Conservation (phyloP, 1,139 yeast species). For the Fermentozyma sake region DNA sequence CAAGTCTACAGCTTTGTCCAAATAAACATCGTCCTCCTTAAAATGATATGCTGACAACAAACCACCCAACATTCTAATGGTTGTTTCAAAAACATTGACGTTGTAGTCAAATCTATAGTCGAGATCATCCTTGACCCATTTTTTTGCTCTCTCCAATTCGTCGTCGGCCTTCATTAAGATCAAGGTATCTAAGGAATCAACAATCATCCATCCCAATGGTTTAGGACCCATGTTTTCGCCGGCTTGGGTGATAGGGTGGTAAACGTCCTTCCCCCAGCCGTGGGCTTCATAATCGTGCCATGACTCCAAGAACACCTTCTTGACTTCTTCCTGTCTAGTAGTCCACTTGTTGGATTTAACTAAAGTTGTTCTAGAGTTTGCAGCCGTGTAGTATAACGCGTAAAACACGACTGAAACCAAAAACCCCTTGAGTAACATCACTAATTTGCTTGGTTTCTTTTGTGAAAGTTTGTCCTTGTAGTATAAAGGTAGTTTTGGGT, state of each 20-base stretch:
- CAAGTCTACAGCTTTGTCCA: constrained; percentile 75
- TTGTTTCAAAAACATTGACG: constrained; percentile 87
- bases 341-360: constrained; percentile 40
- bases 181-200: constrained; percentile 83
- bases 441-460: constrained; percentile 5
- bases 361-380: too few relatives aligned
- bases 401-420: constrained; percentile 37
- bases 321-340: constrained; percentile 51
- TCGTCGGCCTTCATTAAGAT: constrained; percentile 72
- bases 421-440: constrained; percentile 43
- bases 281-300: constrained; percentile 75
- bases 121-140: constrained; percentile 66
- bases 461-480: constrained; percentile 14
- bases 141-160: constrained; percentile 59
- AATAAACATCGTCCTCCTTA: constrained; percentile 62
- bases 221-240: constrained; percentile 78
- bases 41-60: constrained; percentile 76
- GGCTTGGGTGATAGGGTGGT: constrained; percentile 50
- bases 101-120: constrained; percentile 56
- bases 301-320: constrained; percentile 62
- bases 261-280: constrained; percentile 83
- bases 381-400: constrained; percentile 23
- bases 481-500: constrained; percentile 11
- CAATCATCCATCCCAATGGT: constrained; percentile 94
- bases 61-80: constrained; percentile 93